Evolutionary conservation across 352 stramenopile species (phyloP).

Genomic region (Stephanocyclus meneghinianus): DNA sequence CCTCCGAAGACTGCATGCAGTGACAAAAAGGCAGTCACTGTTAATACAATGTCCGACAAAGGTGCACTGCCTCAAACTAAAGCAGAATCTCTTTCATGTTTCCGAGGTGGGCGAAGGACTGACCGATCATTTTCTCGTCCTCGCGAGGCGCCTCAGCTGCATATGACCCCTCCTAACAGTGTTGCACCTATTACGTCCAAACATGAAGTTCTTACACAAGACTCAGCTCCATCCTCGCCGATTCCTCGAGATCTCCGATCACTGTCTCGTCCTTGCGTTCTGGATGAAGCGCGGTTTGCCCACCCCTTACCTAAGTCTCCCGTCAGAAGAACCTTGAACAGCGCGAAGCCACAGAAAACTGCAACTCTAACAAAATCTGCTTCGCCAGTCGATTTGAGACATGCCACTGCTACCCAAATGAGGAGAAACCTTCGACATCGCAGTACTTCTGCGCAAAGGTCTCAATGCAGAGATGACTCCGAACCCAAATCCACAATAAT

Average conservation of each 20-base stretch:
- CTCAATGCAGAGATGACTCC: background rate
- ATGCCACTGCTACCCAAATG: conserved; percentile 7
- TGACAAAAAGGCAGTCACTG: background rate
- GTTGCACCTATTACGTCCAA: no score
- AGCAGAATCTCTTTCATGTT: background rate
- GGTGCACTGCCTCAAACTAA: background rate
- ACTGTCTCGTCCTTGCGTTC: no score
- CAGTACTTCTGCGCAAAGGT: conserved; percentile 1
- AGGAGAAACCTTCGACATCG: conserved; percentile 8
- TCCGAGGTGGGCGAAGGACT: background rate
- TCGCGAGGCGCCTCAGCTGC: background rate
- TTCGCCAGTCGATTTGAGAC: background rate
- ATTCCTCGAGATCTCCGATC: no score
- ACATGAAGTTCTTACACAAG: no score
- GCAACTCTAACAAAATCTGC: background rate
- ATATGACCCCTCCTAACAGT: background rate
- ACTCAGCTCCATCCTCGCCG: no score
- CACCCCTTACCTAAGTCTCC: background rate
- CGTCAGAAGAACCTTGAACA: background rate
- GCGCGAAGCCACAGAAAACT: background rate
- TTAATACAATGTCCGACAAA: background rate
- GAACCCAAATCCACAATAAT: background rate
- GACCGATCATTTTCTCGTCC: background rate
- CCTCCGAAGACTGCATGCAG: background rate
- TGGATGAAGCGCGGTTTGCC: no score